Evolutionary conservation across 2,329 filamentous ascomycete species (phyloP).

Genomic region (Colletotrichum filicis): DNA sequence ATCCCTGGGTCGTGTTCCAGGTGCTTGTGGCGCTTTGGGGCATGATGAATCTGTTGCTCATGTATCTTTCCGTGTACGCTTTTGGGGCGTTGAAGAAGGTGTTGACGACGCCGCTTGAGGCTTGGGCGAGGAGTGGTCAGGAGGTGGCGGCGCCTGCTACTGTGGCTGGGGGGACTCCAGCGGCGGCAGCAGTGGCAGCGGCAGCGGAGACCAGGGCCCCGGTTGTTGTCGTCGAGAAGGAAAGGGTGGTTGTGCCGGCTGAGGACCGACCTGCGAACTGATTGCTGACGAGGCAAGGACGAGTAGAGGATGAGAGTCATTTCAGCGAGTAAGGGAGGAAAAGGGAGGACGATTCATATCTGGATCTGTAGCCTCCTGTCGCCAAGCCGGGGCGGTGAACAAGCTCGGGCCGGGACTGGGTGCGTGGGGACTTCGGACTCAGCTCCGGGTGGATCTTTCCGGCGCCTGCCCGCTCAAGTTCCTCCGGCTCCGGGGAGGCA

Average conservation of each 20-base stretch:
- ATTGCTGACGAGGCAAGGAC: too few relatives aligned
- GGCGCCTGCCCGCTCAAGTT: not conserved
- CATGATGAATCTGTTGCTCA: not conserved
- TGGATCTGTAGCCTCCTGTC: conserved; percentile 4
- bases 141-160: not conserved
- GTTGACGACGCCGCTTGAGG: conserved; percentile 26
- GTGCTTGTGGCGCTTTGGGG: not conserved
- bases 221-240: not conserved
- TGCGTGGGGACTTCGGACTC: not conserved
- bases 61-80: conserved; percentile 13
- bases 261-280: too few relatives aligned
- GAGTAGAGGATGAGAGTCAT: too few relatives aligned
- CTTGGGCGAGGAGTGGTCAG: not conserved
- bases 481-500: not conserved
- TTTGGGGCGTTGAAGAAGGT: conserved; percentile 20
- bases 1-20: conserved; percentile 16
- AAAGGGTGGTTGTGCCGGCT: not conserved
- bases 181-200: not conserved
- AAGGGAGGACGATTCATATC: too few relatives aligned
- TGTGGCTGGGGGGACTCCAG: not conserved
- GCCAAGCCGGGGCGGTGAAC: not conserved
- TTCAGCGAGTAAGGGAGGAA: too few relatives aligned
- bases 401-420: not conserved
- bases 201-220: not conserved
- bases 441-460: conserved; percentile 7